Evolutionary conservation across 176 grass and related monocot genomes (phyloP).

Genomic region (Lolium multiflorum): DNA sequence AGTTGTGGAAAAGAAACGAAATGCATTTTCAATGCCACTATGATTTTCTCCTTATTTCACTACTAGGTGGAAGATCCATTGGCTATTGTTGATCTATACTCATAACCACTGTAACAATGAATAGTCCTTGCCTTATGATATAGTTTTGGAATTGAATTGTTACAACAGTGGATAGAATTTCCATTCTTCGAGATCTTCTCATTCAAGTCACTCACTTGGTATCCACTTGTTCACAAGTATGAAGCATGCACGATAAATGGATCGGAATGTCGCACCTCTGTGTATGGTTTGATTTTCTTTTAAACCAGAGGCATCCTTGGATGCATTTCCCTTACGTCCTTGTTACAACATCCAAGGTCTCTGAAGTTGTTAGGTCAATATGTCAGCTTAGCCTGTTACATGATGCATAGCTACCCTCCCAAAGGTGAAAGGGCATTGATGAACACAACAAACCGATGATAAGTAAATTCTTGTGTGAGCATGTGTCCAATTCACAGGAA

Average conservation of each 20-base stretch:
- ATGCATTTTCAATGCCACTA: background rate
- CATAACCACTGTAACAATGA: background rate
- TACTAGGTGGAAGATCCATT: background rate
- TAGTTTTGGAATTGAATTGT: background rate
- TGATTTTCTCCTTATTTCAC: background rate
- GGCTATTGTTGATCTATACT: background rate
- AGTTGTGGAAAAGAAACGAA: constrained; percentile 15
- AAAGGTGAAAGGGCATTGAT: background rate
- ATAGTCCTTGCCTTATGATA: background rate
- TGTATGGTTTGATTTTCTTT: background rate
- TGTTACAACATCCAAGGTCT: background rate
- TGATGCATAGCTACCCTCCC: too few relatives aligned
- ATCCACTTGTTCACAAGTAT: background rate
- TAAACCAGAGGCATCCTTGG: background rate
- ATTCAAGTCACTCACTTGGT: background rate
- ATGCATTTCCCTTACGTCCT: background rate
- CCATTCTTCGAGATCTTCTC: background rate
- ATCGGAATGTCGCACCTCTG: too few relatives aligned
- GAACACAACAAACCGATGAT: background rate
- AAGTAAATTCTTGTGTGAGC: background rate
- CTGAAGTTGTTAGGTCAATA: too few relatives aligned
- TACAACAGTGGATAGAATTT: constrained; percentile 2
- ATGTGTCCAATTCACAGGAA: background rate
- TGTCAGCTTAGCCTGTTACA: too few relatives aligned
- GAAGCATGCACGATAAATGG: too few relatives aligned